Conservation (phyloP, 495 filamentous ascomycete genomes). For the Daldinia loculata region DNA sequence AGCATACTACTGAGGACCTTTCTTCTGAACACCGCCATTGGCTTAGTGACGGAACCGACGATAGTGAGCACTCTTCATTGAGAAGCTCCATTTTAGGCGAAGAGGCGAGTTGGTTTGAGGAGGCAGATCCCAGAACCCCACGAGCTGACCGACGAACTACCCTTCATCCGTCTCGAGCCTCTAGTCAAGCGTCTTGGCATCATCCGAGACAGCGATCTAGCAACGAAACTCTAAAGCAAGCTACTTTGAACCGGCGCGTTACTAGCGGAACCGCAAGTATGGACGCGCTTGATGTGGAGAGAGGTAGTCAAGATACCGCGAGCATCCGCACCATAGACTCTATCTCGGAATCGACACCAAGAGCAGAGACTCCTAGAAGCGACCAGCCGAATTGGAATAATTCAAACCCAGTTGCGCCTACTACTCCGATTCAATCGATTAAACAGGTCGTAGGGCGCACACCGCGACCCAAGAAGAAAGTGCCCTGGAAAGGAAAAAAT, state of each 20-base stretch:
- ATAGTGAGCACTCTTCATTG: slow-evolving; percentile 69
- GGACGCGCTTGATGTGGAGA: slow-evolving; percentile 49
- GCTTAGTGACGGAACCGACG: slow-evolving; percentile 77
- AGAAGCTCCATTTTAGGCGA: slow-evolving; percentile 62
- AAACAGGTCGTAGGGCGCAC: slow-evolving; percentile 48
- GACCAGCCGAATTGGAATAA: slow-evolving; percentile 39
- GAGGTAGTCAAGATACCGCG: slow-evolving; percentile 43
- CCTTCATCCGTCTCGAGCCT: slow-evolving; percentile 47
- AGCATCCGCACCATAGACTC: slow-evolving; percentile 44
- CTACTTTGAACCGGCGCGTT: slow-evolving; percentile 58
- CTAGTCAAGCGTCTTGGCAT: slow-evolving; percentile 48
- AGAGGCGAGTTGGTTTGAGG: slow-evolving; percentile 56
- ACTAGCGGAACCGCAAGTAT: slow-evolving; percentile 45
- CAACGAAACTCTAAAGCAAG: slow-evolving; percentile 71
- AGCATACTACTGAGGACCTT: slow-evolving; percentile 70
- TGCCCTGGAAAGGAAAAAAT: slow-evolving; percentile 76
- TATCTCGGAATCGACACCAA: slow-evolving; percentile 35
- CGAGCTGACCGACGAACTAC: slow-evolving; percentile 56
- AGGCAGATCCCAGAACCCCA: slow-evolving; percentile 51
- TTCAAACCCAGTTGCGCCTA: slow-evolving; percentile 37
- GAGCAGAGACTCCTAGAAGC: slow-evolving; percentile 43
- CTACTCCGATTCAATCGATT: slow-evolving; percentile 47
- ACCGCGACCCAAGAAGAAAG: slow-evolving; percentile 61
- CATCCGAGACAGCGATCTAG: slow-evolving; percentile 61
- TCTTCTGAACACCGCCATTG: slow-evolving; percentile 72